Base-by-base conservation (phyloP, 2,329 filamentous ascomycete genomes). In the Teratosphaeria viscida region DNA sequence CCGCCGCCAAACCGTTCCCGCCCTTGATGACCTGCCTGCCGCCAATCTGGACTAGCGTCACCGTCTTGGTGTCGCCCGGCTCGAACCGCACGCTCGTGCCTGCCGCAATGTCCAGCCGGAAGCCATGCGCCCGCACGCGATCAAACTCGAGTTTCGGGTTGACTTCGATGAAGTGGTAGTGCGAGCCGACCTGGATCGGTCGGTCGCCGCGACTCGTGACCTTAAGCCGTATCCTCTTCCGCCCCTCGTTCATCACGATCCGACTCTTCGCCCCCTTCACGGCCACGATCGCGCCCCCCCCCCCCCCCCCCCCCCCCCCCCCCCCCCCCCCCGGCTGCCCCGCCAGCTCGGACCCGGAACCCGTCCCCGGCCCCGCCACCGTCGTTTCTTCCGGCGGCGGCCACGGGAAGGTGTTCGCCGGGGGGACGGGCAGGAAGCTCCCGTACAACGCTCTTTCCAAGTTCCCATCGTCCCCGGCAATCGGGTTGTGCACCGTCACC, bases 131-230 rank as follows among this genome's bases (percentile, higher is more conserved):
- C 65, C 84, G 84, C 56, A 84, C 77, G 29, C 92, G 89, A 75
- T 97, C 92, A 72, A 97, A 97, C 62, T 89, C 84, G 56, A 97
- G 81, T 72, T 89, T 84, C 0, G 91, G 89, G 74, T 97, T 97
- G n/a, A 86, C 88, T 77, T 97, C 92, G 70, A 95, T 85, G 72
- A 97, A 95, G 75, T 96, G 92, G 73, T 96, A 97, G 75, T 97
- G 92, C 35, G 90, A 95, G 35, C 92, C 92, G 61, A 89, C 81
- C 79, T 96, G 92, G 62, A 96, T 88, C 1, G 92, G 92, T 35
- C 92, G 80, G 74, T 97, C 92, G 6, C 92, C 92, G 67, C 83
- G 89, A 74, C 89, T 96, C 63, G 86, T 91, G 49, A 97, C 89
- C 70, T 80, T 85, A 47, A 97, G 77, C 61, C 77, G 81, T 64